These are phyloP conservation scores for Oldenlandia corymbosa DNA, from an alignment of 257 asterid species.

Conservation along the genomic window DNA sequence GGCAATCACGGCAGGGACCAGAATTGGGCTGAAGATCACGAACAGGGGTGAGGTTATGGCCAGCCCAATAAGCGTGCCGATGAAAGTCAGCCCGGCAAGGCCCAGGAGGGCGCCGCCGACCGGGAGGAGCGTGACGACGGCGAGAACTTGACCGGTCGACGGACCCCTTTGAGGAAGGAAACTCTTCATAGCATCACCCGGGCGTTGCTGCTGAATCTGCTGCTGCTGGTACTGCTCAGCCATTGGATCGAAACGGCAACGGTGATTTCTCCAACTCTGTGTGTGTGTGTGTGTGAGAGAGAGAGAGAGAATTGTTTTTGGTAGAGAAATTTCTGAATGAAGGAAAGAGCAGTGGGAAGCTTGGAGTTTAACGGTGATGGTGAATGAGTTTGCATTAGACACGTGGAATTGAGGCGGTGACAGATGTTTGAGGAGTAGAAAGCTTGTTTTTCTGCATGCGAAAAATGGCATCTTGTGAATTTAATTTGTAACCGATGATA, in stretches of 20 bases:
- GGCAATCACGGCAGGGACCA: conserved; percentile 56
- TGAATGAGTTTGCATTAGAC: conserved; percentile 23
- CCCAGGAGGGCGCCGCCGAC: conserved; percentile 48
- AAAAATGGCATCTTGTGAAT: not conserved
- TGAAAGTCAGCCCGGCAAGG: conserved; percentile 50
- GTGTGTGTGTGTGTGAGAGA: not conserved
- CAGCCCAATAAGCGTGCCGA: conserved; percentile 47
- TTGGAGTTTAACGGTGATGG: not conserved
- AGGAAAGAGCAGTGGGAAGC: too few species aligned
- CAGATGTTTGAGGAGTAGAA: conserved; percentile 33
- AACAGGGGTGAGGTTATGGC: conserved; percentile 48
- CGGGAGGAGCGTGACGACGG: conserved; percentile 59
- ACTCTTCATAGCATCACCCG: conserved; percentile 17
- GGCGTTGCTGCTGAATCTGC: conserved; percentile 14
- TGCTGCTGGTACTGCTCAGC: conserved; percentile 20
- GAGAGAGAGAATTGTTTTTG: not conserved
- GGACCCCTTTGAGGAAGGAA: conserved; percentile 32
- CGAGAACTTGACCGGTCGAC: conserved; percentile 41
- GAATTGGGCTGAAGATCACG: conserved; percentile 59
- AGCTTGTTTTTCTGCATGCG: conserved; percentile 18
- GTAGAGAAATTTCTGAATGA: too few species aligned
- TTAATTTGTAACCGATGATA: not conserved
- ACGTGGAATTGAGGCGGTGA: conserved; percentile 36
- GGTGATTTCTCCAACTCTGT: not conserved
- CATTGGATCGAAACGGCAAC: conserved; percentile 11